Conservation (phyloP, 192 early-diverging fungal species). For the Allomyces javanicus region DNA sequence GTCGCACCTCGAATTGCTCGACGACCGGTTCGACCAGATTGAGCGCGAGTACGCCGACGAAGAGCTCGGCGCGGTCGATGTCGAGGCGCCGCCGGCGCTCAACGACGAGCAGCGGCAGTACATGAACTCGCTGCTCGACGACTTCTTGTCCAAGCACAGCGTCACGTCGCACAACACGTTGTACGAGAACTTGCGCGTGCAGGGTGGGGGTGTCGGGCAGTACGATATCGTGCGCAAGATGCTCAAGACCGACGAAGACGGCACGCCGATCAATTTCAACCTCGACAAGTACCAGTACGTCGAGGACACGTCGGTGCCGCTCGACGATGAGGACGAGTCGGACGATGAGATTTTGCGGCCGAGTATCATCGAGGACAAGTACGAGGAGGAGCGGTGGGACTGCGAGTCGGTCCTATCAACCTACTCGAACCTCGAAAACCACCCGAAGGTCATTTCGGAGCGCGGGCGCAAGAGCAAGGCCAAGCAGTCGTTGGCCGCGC, state of each 20-base stretch:
- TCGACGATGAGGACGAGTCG: slow-evolving; percentile 40
- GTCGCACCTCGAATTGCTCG: slow-evolving; percentile 66
- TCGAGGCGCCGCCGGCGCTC: neutral
- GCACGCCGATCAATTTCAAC: slow-evolving; percentile 33
- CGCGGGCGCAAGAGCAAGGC: slow-evolving; percentile 40
- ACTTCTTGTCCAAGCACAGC: slow-evolving; percentile 21
- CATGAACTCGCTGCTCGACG: slow-evolving; percentile 24
- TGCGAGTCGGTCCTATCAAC: slow-evolving; percentile 67
- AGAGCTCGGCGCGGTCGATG: slow-evolving; percentile 8
- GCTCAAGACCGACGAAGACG: slow-evolving; percentile 13
- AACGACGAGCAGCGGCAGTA: slow-evolving; percentile 3
- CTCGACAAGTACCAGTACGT: slow-evolving; percentile 52
- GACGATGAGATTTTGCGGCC: slow-evolving; percentile 36
- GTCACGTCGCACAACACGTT: slow-evolving; percentile 14
- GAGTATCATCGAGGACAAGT: slow-evolving; percentile 8
- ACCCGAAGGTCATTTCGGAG: slow-evolving; percentile 64
- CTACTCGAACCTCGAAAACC: slow-evolving; percentile 88
- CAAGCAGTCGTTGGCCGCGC: slow-evolving; percentile 10
- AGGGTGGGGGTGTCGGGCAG: slow-evolving; percentile 5
- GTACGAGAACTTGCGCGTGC: slow-evolving; percentile 1
- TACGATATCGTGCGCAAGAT: slow-evolving; percentile 20
- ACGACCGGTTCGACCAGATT: slow-evolving; percentile 82
- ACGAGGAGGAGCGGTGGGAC: slow-evolving; percentile 60
- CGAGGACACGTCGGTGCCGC: slow-evolving; percentile 44
- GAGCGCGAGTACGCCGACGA: slow-evolving; percentile 1